These are phyloP conservation scores for Vaccinium corymbosum DNA, from an alignment of 148 eudicot species.

Conservation along the genomic window DNA sequence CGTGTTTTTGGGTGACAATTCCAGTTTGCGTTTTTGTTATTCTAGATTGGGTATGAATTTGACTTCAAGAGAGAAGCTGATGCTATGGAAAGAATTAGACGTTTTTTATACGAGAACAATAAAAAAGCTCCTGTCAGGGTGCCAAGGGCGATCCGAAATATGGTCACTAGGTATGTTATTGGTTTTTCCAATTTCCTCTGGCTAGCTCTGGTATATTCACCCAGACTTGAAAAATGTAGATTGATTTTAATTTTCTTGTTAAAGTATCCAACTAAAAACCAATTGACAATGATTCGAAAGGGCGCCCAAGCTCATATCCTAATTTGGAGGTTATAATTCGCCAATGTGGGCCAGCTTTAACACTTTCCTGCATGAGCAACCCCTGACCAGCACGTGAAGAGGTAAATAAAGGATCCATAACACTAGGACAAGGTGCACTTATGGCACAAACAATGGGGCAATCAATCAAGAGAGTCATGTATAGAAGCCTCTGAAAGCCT, in stretches of 20 bases:
- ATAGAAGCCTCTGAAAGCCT: no score
- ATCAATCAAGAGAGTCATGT: neutral
- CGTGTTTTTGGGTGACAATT: conserved; percentile 28
- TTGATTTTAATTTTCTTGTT: neutral
- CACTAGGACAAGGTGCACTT: neutral
- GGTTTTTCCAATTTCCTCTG: neutral
- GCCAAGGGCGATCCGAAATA: conserved; percentile 61
- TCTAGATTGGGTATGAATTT: conserved; percentile 15
- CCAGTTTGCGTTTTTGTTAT: neutral
- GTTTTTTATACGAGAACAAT: conserved; percentile 58
- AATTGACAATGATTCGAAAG: neutral
- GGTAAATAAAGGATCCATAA: neutral
- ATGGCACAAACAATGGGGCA: neutral
- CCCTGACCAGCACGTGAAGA: neutral
- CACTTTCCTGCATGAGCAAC: neutral
- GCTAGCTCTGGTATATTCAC: neutral
- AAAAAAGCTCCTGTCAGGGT: conserved; percentile 74
- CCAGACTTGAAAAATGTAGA: neutral
- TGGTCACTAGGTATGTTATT: conserved; percentile 62
- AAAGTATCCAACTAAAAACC: neutral
- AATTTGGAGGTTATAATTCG: neutral
- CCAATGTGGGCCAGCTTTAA: neutral
- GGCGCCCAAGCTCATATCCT: neutral
- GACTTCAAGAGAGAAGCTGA: conserved; percentile 48
- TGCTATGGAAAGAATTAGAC: conserved; percentile 82